These are phyloP conservation scores for Kwoniella dendrophila DNA, from an alignment of 768 basidiomycete genomes.

Conservation along the genomic window DNA sequence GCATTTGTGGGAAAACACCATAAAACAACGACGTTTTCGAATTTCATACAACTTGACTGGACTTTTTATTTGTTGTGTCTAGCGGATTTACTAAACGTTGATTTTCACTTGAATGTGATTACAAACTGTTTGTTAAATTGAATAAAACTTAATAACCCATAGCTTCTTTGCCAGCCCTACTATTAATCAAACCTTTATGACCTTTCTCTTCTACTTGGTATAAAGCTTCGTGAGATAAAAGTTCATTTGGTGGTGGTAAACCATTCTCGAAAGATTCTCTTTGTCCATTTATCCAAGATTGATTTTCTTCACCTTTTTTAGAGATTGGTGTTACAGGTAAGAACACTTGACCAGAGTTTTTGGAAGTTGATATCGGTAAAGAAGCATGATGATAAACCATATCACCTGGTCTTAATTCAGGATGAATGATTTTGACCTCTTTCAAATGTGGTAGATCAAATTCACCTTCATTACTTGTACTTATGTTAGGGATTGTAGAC, in stretches of 20 bases:
- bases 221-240: conserved; percentile 1
- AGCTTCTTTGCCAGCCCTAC: conserved; percentile 26
- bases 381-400: conserved; percentile 37
- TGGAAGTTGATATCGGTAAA: conserved; percentile 21
- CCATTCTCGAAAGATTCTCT: conserved; percentile 37
- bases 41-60: no score
- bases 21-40: no score
- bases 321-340: conserved; percentile 13
- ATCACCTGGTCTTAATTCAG: conserved; percentile 39
- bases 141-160: conserved; percentile 30
- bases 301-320: not conserved
- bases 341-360: conserved; percentile 14
- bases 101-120: no score
- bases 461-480: not conserved
- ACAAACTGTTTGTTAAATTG: not conserved
- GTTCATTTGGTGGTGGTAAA: conserved; percentile 29
- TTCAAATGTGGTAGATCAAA: conserved; percentile 33
- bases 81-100: no score
- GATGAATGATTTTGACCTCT: conserved; percentile 13
- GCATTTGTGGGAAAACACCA: no score
- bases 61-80: no score
- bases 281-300: conserved; percentile 21
- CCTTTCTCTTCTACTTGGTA: conserved; percentile 27
- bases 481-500: not conserved
- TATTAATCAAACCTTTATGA: conserved; percentile 10